Conservation (phyloP, 75 land plant species). For the Pseudotsuga menziesii region DNA sequence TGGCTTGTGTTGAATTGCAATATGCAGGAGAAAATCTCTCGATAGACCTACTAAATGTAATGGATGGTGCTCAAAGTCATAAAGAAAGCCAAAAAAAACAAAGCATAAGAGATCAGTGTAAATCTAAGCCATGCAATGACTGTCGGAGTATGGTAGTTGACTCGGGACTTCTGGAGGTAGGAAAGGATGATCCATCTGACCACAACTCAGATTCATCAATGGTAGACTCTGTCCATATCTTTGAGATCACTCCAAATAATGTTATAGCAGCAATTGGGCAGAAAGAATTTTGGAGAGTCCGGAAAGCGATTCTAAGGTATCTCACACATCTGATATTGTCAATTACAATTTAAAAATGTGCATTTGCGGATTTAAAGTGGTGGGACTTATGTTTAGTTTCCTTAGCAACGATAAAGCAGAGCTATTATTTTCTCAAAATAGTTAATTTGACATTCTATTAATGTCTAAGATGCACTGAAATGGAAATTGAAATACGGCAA, state of each 20-base stretch:
- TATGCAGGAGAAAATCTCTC: neutral
- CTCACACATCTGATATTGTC: neutral
- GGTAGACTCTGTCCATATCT: conserved; percentile 4
- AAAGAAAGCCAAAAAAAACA: neutral
- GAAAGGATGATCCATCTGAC: neutral
- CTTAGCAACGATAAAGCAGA: neutral
- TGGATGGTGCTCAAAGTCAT: neutral
- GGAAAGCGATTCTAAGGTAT: conserved; percentile 26
- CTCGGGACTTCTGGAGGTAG: neutral
- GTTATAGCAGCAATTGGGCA: conserved; percentile 30
- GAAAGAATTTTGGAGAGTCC: conserved; percentile 31
- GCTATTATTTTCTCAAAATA: neutral
- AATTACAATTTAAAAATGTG: neutral
- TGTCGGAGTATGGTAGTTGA: neutral
- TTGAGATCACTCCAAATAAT: conserved; percentile 19
- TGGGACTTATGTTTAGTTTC: neutral
- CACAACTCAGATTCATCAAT: conserved; percentile 4
- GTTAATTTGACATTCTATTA: neutral
- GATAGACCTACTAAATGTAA: neutral
- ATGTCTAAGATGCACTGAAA: no score
- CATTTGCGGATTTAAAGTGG: neutral
- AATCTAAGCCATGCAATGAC: neutral
- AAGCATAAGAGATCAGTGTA: neutral
- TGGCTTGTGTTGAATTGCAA: neutral
- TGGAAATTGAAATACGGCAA: no score